Evolutionary conservation across 176 grass and related monocot genomes (phyloP), one percentile per base, ranked within the genome.

Genomic region (Saccharum officinarum): DNA sequence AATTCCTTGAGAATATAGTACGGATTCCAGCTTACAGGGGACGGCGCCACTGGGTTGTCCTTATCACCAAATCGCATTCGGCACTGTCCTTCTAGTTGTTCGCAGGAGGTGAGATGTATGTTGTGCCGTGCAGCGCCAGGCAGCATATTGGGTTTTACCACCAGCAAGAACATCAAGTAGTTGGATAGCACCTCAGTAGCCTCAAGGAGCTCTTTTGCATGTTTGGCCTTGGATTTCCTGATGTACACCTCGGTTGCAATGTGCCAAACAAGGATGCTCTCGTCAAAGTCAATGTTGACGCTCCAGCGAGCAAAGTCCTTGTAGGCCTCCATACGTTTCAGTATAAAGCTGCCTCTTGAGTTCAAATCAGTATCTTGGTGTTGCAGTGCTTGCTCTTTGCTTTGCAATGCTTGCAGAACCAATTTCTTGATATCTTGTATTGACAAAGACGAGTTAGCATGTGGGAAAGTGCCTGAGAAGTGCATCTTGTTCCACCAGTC

Each of bases 321-420:
- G 33, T 86, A 80, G 20, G 10, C 67, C 20, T 80, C 30, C 76
- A 80, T 80, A 65, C 69, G 73, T 41, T 87, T 75, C 25, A 86
- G 57, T 80, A 86, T 80, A n/a, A 73, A 66, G n/a, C 57, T 80
- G 34, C 85, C 85, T 30, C 85, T 86, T n/a, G 85, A 86, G 85
- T 80, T 46, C 23, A 40, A 71, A 57, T 85, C 34, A 41, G 36
- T 59, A 30, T 77, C 74, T 69, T 57, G 6, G n/a, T 87, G 11
- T 55, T 54, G 83, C 31, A 42, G 67, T 49, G 65, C 73, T 85
- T 4, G 47, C 0, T 85, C 83, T 77, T 77, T 42, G 28, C 87
- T 38, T 41, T 8, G 63, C 46, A 52, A 67, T 28, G 65, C 72
- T 85, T 57, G 13, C 69, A 86, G 34, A 46, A 85, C n/a, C 23